Base-by-base conservation (phyloP, 2,329 filamentous ascomycete species). In the Colletotrichum sp. region DNA sequence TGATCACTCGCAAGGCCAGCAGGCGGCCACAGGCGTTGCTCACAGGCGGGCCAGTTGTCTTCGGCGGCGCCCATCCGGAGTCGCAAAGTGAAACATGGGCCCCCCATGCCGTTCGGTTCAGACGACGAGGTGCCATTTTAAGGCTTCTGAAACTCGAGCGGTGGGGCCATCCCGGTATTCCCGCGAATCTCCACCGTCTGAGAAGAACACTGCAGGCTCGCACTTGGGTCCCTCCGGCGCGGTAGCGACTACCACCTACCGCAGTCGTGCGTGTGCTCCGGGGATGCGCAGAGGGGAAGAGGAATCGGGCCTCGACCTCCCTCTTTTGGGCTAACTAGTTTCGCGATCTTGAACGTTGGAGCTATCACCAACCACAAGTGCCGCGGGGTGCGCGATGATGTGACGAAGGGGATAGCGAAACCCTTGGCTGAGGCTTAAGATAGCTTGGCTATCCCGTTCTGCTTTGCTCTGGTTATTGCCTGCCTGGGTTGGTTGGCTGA, bases 61-160 rank as follows among this genome's bases (percentile, higher is more conserved):
- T 69, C 59, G 28, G 64, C 39, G 55, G 63, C 63, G 55, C 63
- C 67, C 63, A 64, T 68, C 73, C 69, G 69, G 57, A 67, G 73
- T 76, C 69, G 55, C 73, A 68, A 76, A 49, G 73, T 76, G 73
- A 76, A 76, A 76, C 73, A 49, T 52, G 64, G 64, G 32, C 63
- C 63, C 52, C 67, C 44, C 66, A 39, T 30, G 34, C 28, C 66
- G 24, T 39, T 62, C 63, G 62, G 57, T 68, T 68, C 63, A 68
- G 74, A 73, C 59, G 65, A 55, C 26, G 49, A 68, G 30, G 49
- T 69, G 36, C 44, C 71, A 73, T 73, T 76, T 39, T 62, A 52
- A 69, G 36, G 21, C 70, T 69, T 74, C 74, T 76, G 74, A 76
- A 76, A 76, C 70, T 69, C 64, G 59, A 62, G 26, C 28, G 2